Conservation (phyloP, 208 protist species). For the Wallacemonas sp. region DNA sequence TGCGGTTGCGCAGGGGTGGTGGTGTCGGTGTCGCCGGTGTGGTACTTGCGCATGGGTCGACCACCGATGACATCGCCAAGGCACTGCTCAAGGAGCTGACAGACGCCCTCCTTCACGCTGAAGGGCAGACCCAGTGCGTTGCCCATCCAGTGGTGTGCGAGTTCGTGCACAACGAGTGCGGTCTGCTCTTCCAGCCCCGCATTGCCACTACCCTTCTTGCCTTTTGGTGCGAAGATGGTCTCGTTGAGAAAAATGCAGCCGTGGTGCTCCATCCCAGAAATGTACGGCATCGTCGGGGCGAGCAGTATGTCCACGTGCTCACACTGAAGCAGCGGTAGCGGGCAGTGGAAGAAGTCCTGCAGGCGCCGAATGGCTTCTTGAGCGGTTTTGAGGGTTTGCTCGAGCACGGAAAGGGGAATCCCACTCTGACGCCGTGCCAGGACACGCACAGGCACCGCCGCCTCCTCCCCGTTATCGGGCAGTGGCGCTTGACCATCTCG, state of each 20-base stretch:
- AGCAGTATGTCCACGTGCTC: constrained; percentile 50
- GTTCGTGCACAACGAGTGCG: constrained; percentile 83
- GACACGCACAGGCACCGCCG: constrained; percentile 19
- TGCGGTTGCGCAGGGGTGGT: background rate
- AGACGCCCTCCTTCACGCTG: constrained; percentile 86
- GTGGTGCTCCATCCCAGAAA: constrained; percentile 90
- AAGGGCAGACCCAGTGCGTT: constrained; percentile 85
- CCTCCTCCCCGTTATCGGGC: background rate
- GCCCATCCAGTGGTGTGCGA: constrained; percentile 86
- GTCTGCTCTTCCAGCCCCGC: constrained; percentile 31
- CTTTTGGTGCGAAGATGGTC: constrained; percentile 33
- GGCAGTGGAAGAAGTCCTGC: constrained; percentile 66
- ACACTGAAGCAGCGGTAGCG: constrained; percentile 54
- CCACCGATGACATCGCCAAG: constrained; percentile 35
- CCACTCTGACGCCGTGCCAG: constrained; percentile 19
- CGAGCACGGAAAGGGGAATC: constrained; percentile 11
- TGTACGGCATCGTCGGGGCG: constrained; percentile 76
- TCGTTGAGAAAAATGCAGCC: constrained; percentile 84
- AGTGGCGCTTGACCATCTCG: too few species aligned
- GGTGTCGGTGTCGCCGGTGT: background rate
- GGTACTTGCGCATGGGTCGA: constrained; percentile 13
- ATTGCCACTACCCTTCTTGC: background rate
- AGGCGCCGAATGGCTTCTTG: constrained; percentile 37
- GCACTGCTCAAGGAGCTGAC: constrained; percentile 74
- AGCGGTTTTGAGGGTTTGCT: constrained; percentile 26